Evolutionary conservation across 2,329 filamentous ascomycete genomes (phyloP).

Genomic region (Daldinia eschscholtzii): DNA sequence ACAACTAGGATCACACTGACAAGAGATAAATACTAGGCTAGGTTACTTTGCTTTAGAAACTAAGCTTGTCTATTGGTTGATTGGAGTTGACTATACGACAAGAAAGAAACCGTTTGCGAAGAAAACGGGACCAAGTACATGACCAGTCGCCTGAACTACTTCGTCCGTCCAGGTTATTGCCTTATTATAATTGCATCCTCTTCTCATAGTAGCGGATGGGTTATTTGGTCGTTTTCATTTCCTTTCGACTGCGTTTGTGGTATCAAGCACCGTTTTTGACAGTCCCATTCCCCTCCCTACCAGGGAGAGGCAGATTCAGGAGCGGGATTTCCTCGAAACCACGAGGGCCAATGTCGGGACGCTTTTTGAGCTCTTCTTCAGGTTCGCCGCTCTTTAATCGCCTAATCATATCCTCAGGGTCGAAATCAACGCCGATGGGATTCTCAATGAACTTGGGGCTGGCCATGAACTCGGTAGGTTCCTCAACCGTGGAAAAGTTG

Average conservation of each 20-base stretch:
- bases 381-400: slow-evolving; percentile 46
- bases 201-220: background rate
- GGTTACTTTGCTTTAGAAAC: background rate
- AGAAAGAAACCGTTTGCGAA: background rate
- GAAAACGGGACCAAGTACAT: background rate
- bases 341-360: slow-evolving; percentile 46
- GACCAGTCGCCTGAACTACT: background rate
- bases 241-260: background rate
- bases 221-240: background rate
- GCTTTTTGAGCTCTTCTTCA: slow-evolving; percentile 47
- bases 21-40: background rate
- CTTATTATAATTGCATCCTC: background rate
- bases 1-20: background rate
- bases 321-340: slow-evolving; percentile 29
- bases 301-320: slow-evolving; percentile 31
- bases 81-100: background rate
- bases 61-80: background rate
- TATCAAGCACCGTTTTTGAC: slow-evolving; percentile 26
- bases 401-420: slow-evolving; percentile 58
- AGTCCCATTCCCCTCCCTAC: slow-evolving; percentile 40
- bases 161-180: background rate
- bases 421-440: slow-evolving; percentile 59
- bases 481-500: slow-evolving; percentile 56
- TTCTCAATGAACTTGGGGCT: slow-evolving; percentile 56
- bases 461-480: slow-evolving; percentile 57